Evolutionary conservation across 164 flowering plant genomes (phyloP), one percentile per base, ranked within the genome.

Genomic region (Sedum album): DNA sequence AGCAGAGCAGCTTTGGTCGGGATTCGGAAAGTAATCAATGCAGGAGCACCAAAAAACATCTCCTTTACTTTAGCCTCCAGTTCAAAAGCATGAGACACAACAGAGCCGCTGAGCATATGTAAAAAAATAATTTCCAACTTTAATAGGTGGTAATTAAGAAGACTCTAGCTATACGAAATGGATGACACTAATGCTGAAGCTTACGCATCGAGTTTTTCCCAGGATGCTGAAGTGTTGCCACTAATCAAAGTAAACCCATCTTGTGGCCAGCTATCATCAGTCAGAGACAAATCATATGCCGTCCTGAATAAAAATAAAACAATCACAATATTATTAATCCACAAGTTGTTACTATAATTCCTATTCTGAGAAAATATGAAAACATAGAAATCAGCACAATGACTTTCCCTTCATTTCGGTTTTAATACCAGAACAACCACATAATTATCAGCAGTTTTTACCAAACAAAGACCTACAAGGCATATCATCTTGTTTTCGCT

Each of bases 171-270:
- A 55, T 2, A 46, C 11, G 62, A 44, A 33, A 31, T 30, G 55
- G 8, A 31, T 26, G 13, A 33, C n/a, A 25, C 42, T 2, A 39
- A 39, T 8, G 48, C 48, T 39, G 42, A 23, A 46, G 23, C 96
- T 87, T 74, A 94, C 97, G 79, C 93, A 76, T 94, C 97, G 66
- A 94, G 95, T 71, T 85, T 86, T 72, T 94, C 97, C 96, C 97
- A 94, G 69, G 95, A 82, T 60, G 68, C 79, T 48, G 98, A 85
- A 71, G 83, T 86, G 82, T 82, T 86, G 6, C 96, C 97, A 72
- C 79, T 76, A 73, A 85, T 83, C 26, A 88, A 31, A 44, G 81
- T 80, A 74, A 91, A 89, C 8, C 72, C 23, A 48, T 88, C 92
- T 61, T 63, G 67, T 46, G 85, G 69, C 98, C 97, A 91, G 73